Percentiles rank a stretch among this genome's conserved stretches.
Evolutionary conservation across 192 early-diverging fungal species (phyloP).

Genomic region (Backusella luteola): DNA sequence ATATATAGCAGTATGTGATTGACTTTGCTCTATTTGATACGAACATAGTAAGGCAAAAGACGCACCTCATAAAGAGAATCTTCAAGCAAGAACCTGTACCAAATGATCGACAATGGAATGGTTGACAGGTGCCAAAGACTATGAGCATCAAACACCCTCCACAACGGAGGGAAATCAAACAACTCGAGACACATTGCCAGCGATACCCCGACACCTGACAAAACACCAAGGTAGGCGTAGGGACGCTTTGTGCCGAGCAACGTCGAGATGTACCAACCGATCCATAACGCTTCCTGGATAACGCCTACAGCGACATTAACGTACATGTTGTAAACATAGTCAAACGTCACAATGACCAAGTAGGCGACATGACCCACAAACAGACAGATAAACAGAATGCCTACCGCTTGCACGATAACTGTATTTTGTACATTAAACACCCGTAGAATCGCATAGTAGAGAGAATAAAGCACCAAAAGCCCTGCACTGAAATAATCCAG

Average conservation of each 20-base stretch:
- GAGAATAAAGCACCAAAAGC: conserved; percentile 68
- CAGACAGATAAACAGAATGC: conserved; percentile 23
- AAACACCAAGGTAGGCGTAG: conserved; percentile 63
- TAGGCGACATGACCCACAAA: conserved; percentile 70
- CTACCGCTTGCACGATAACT: conserved; percentile 13
- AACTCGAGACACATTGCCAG: conserved; percentile 83
- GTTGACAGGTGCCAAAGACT: conserved; percentile 94
- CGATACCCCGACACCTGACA: conserved; percentile 58
- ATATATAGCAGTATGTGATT: not conserved
- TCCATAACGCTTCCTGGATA: conserved; percentile 74
- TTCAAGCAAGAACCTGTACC: conserved; percentile 80
- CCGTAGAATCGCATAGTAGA: conserved; percentile 66
- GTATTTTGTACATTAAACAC: conserved; percentile 48
- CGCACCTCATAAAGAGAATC: conserved; percentile 68
- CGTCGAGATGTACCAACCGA: conserved; percentile 59
- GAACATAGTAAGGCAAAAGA: not conserved
- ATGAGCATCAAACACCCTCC: conserved; percentile 87
- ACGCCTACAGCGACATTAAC: conserved; percentile 77
- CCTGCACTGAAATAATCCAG: conserved; percentile 95
- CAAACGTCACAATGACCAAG: conserved; percentile 70
- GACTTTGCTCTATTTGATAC: not conserved
- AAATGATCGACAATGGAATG: conserved; percentile 71
- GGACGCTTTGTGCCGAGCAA: conserved; percentile 33
- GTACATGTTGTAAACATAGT: conserved; percentile 96
- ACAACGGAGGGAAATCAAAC: conserved; percentile 91